Base-by-base conservation (phyloP, 2,329 filamentous ascomycete species). In the Amauroascus verrucosus region DNA sequence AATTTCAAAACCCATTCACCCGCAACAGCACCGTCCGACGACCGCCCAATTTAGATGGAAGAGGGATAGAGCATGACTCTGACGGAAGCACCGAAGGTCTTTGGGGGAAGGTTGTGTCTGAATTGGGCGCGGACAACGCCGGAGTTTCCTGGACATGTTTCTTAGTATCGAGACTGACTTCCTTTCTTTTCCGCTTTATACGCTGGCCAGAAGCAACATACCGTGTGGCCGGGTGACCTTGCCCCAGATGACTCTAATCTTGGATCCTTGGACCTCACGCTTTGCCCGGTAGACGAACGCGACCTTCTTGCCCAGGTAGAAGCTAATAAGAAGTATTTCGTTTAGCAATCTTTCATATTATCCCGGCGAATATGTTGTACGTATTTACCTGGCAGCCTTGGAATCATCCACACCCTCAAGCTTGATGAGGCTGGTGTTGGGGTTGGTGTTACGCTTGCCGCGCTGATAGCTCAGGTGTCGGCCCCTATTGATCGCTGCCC, bases 171-270 rank as follows among this genome's bases (percentile, higher is more conserved):
- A 38, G 13, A 28, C 7, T 24, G 33, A 24, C 3, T 4, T 11
- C 11, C 37, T 41, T 16, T 11, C 11, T 35, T 41, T 16, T 26
- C 1, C 26, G n/a, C 32, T 9, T 14, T 6, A n/a, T 8, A 6
- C 8, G 16, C 9, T 14, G 14, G 16, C 7, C 14, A 35, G 28
- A 2, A 48, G 47, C 5, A 57, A 73, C 77, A 67, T 86, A 91
- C 87, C 91, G 78, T 97, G 91, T 73, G 89, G 85, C 72, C 89
- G 81, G 73, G 88, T 95, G 73, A 97, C 85, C 82, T 95, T 96
- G 80, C 91, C 91, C 89, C 90, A 97, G 80, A 97, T 96, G 67
- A 97, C 86, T 72, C 91, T 84, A 78, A 97, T 94, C 85, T 97
- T 97, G 75, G 89, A 91, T 73, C 93, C 93, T 70, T 91, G 87